Evolutionary conservation across 345 rosid genomes (phyloP).

Genomic region (Triadica sebifera): DNA sequence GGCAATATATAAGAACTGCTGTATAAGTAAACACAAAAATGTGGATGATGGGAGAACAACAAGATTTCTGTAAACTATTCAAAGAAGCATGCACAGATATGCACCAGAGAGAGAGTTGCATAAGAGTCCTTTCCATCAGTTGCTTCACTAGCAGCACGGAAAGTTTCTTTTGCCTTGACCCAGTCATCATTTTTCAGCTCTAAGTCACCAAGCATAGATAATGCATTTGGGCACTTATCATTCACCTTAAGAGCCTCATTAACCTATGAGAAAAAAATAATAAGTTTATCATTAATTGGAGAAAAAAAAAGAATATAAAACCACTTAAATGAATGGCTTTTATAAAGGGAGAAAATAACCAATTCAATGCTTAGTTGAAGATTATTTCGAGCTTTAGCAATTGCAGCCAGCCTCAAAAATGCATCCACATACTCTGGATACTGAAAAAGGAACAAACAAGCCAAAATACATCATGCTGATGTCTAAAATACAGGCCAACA

Average conservation of each 20-base stretch:
- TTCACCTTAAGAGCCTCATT: conserved; percentile 89
- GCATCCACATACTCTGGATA: conserved; percentile 90
- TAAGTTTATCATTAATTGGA: conserved; percentile 5
- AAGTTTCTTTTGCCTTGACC: conserved; percentile 99
- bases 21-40: too few relatives aligned
- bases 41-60: not conserved
- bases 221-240: conserved; percentile 77
- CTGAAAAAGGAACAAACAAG: conserved; percentile 42
- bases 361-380: conserved; percentile 89
- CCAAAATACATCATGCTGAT: not conserved
- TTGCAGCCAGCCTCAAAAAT: conserved; percentile 91
- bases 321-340: not conserved
- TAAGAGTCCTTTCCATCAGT: conserved; percentile 96
- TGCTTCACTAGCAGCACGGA: conserved; percentile 93
- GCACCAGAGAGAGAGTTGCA: conserved; percentile 85
- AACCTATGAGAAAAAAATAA: conserved; percentile 42
- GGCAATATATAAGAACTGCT: not conserved
- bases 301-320: conserved; percentile 24
- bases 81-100: conserved; percentile 11
- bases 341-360: conserved; percentile 43
- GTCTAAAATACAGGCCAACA: conserved; percentile 4
- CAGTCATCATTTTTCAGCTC: conserved; percentile 99
- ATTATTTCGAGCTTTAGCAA: conserved; percentile 84
- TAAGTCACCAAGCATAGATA: conserved; percentile 93
- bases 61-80: conserved; percentile 6